Base-by-base conservation (phyloP, 2,329 filamentous ascomycete genomes). In the Bretziella fagacearum region DNA sequence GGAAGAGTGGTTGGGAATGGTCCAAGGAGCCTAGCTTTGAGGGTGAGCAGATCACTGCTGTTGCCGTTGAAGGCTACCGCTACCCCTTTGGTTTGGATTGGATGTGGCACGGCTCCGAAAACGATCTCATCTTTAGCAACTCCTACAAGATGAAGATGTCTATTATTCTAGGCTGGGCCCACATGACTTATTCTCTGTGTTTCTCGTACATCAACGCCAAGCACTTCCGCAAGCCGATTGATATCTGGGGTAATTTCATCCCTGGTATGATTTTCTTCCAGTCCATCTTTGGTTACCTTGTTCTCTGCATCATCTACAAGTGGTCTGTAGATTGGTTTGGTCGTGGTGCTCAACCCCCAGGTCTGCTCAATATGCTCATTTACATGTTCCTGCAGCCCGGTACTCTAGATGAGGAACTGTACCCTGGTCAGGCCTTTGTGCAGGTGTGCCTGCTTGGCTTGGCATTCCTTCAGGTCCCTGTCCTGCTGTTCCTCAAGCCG, bases 121-220 rank as follows among this genome's bases (percentile, higher is more conserved):
- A 98, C 58, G 82, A 93, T 52, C 72, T 98, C 17, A 74, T 98
- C 43, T 98, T 98, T 67, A 82, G 77, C 62, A 98, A 98, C 80
- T 93, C 84, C 64, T 93, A 91, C 74, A 98, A 98, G 79, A 98
- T 98, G 91, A 98, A 98, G 72, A 83, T 98, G 66, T 93, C 84
- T 68, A 95, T 98, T 60, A 76, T 98, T 54, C 74, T 98, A 54
- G 91, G 93, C 62, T 98, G 93, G 91, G 77, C 77, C 50, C 87
- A 95, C 67, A 98, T 98, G 91, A 98, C 91, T 2, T 98, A 94
- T 67, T 96, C 91, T 15, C 76, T 98, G 39, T 87, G 83, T 68
- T 80, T 93, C 59, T 81, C 91, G 20, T 91, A 83, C 58, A 75
- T 94, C 70, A 98, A 98, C 60, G 89, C 86, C 43, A 79, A 80